Evolutionary conservation across 2,329 filamentous ascomycete species (phyloP).

Genomic region (Ceratocystis diversiconidia): DNA sequence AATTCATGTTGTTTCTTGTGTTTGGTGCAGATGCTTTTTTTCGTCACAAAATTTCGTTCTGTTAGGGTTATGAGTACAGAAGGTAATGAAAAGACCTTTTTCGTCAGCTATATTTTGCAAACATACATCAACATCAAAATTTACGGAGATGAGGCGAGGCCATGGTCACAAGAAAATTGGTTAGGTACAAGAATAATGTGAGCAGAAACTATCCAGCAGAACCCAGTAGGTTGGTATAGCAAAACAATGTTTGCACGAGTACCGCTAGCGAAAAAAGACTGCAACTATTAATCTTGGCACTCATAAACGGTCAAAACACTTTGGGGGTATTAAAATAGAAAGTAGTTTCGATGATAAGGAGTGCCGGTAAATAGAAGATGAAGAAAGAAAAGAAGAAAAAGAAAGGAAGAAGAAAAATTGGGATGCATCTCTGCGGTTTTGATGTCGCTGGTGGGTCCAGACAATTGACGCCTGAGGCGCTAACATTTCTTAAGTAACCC

Average conservation of each 20-base stretch:
- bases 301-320: slow-evolving; percentile 79
- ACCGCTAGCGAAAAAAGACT: slow-evolving; percentile 98
- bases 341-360: slow-evolving; percentile 91
- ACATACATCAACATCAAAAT: no score
- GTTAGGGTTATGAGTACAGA: not conserved
- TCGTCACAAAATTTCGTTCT: not conserved
- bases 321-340: slow-evolving; percentile 40
- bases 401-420: slow-evolving; percentile 20
- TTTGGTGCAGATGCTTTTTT: not conserved
- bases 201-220: slow-evolving; percentile 96
- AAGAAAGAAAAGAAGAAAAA: slow-evolving; percentile 26
- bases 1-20: not conserved
- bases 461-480: not conserved
- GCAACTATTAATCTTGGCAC: slow-evolving; percentile 65
- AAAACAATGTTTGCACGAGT: slow-evolving; percentile 44
- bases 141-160: not conserved
- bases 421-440: slow-evolving; percentile 8
- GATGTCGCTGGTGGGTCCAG: slow-evolving; percentile 6
- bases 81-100: no score
- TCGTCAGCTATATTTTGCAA: no score
- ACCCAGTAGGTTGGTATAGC: slow-evolving; percentile 48
- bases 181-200: slow-evolving; percentile 39
- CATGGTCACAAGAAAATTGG: not conserved
- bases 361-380: slow-evolving; percentile 51
- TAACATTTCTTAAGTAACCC: not conserved